Evolutionary conservation across 2,329 filamentous ascomycete genomes (phyloP), one percentile per base, ranked within the genome.

Genomic region (Ascochyta koolunga): DNA sequence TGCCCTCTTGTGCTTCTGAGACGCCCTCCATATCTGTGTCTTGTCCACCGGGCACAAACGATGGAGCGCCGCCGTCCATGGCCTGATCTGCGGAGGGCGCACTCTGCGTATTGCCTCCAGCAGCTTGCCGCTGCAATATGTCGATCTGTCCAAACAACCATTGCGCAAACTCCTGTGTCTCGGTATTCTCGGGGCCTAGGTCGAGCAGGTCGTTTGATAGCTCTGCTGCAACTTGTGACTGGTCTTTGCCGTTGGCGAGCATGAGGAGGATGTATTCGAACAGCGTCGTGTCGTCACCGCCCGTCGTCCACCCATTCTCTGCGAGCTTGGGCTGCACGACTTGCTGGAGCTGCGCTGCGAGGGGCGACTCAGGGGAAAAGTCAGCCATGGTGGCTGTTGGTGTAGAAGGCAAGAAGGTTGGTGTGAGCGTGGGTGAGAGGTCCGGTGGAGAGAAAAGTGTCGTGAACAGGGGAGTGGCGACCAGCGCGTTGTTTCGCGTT

Each of bases 181-280:
- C 88, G 44, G 89, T 86, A 66, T 97, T 93, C 56, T 96, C 92
- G 40, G 91, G 87, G 2, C 86, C 86, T 4, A 97, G 83, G 52
- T 87, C 87, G 2, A 99, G 84, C 36, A 99, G 83, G 67, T 99
- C 95, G 61, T 88, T 89, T 1, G 93, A 89, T 13, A 99, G 86
- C 73, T 99, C 95, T 37, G 85, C 81, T 9, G 92, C 89, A 62
- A 99, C 93, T 72, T 97, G 89, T 44, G 93, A 87, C 73, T 96
- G 89, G 4, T 89, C 92, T 77, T 96, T 97, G 67, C 93, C 91
- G 77, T 97, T 98, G 59, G 91, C 91, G 27, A 99, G 85, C 93
- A 98, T 97, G 60, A 98, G 86, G 54, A 98, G 89, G 64, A 99
- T 95, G 78, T 98, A 99, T 78, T 99, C 95, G 55, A 92, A 89